Percentiles rank a stretch among this genome's conserved stretches.
Conservation (phyloP, 2,329 filamentous ascomycete species). For the Stagonosporopsis tanaceti region DNA sequence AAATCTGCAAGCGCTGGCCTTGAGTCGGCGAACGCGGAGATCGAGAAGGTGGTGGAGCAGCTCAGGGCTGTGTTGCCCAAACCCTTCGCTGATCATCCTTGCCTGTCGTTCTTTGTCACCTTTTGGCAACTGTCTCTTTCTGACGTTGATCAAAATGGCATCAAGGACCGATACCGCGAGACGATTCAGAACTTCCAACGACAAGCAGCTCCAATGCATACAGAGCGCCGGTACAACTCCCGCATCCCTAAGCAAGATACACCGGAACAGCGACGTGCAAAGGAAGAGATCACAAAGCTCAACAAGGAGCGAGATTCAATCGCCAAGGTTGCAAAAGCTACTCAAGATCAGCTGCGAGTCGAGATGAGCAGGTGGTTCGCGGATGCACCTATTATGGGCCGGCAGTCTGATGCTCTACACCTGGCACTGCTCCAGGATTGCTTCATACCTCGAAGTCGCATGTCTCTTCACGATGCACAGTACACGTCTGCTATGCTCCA, state of each 20-base stretch:
- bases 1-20: background rate
- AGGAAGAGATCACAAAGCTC: constrained; percentile 72
- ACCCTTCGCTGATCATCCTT: constrained; percentile 74
- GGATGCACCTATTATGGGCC: constrained; percentile 65
- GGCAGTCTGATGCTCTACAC: constrained; percentile 68
- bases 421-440: constrained; percentile 87
- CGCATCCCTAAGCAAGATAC: constrained; percentile 59
- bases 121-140: constrained; percentile 92
- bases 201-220: constrained; percentile 60
- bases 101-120: constrained; percentile 81
- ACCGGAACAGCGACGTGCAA: constrained; percentile 71
- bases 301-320: constrained; percentile 61
- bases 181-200: constrained; percentile 64
- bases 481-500: constrained; percentile 88
- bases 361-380: constrained; percentile 84
- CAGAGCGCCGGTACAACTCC: constrained; percentile 63
- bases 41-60: constrained; percentile 76
- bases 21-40: constrained; percentile 64
- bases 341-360: constrained; percentile 68
- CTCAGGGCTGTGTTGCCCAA: constrained; percentile 69
- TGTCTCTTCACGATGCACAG: constrained; percentile 87
- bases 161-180: constrained; percentile 75
- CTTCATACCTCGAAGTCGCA: constrained; percentile 83
- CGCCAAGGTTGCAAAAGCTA: constrained; percentile 60
- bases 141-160: constrained; percentile 71